phyloP scores from a whole-genome alignment of 139 green algal genomes.

The Medakamo hakoo region DNA sequence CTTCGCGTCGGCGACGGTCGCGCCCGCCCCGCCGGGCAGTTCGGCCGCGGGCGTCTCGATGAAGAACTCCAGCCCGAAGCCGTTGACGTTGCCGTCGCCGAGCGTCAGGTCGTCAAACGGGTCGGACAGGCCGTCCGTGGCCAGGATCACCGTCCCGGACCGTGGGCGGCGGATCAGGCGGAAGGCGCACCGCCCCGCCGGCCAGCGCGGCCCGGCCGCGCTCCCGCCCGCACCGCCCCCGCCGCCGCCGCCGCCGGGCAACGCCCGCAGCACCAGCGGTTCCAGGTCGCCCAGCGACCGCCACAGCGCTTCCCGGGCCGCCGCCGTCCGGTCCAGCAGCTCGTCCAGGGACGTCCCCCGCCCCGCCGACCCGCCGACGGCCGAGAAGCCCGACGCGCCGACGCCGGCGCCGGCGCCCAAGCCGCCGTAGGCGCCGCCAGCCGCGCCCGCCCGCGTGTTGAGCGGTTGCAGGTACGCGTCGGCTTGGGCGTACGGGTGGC shows the following conservation, averaged over 20 bases:
- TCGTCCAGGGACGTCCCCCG: constrained; percentile 23
- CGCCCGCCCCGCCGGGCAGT: no score
- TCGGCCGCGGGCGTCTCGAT: constrained; percentile 36
- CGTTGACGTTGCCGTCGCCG: constrained; percentile 36
- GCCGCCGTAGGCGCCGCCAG: not conserved
- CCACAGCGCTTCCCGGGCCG: constrained; percentile 18
- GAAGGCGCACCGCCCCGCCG: constrained; percentile 23
- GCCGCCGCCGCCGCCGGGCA: not conserved
- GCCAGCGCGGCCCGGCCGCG: constrained; percentile 22
- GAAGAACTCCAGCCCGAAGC: constrained; percentile 41
- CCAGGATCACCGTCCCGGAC: constrained; percentile 25
- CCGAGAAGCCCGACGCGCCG: not conserved
- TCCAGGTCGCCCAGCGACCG: constrained; percentile 25
- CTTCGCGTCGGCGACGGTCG: constrained; percentile 23
- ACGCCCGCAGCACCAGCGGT: constrained; percentile 21
- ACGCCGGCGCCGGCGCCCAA: no score
- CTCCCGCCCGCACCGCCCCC: not conserved
- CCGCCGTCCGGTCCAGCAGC: constrained; percentile 19
- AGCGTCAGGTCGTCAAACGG: constrained; percentile 39
- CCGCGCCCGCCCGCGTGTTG: not conserved
- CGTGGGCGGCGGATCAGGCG: constrained; percentile 22
- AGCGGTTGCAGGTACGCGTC: not conserved
- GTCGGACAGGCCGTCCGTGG: constrained; percentile 32
- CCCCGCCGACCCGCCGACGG: no score
- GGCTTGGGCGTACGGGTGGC: not conserved